Percentiles rank a stretch among this genome's conserved stretches.
phyloP scores from a whole-genome alignment of 176 grass and related monocot species.

The Tillandsia leiboldiana region DNA sequence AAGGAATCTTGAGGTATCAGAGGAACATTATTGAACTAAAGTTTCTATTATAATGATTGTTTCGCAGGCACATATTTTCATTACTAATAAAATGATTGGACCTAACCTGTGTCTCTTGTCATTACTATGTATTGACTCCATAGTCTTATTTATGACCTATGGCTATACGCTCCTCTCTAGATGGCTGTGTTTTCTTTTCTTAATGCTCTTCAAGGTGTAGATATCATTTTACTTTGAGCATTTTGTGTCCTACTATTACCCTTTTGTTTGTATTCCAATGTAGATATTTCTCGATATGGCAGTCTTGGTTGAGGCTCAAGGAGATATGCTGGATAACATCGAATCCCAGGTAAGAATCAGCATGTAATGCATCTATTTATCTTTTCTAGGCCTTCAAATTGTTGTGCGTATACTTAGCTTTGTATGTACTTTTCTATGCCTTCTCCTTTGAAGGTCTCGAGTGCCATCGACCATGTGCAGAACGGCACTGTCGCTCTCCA shows the following conservation, averaged over 20 bases:
- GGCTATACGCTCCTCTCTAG: neutral
- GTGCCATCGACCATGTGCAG: slow-evolving; percentile 42
- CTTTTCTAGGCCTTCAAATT: neutral
- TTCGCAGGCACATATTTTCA: neutral
- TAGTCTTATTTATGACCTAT: neutral
- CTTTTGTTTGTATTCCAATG: neutral
- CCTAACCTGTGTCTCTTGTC: no score
- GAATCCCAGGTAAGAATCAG: slow-evolving; percentile 38
- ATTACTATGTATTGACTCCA: no score
- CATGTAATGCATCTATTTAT: no score
- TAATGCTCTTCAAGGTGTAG: neutral
- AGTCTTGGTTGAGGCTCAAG: slow-evolving; percentile 63
- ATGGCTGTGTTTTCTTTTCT: neutral
- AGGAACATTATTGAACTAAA: neutral
- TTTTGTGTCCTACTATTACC: neutral
- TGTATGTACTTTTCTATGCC: neutral
- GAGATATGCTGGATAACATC: slow-evolving; percentile 68
- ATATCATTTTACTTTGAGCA: neutral
- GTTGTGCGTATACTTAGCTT: neutral
- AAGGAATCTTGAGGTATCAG: neutral
- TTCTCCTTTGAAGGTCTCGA: slow-evolving; percentile 38
- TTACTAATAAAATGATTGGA: no score
- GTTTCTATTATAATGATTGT: neutral
- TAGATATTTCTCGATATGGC: slow-evolving; percentile 78
- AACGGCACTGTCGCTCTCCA: slow-evolving; percentile 34